Percentiles rank a stretch among this genome's conserved stretches.
Evolutionary conservation across 805 yeast species (phyloP).

Genomic region (Ogataea saltuana): DNA sequence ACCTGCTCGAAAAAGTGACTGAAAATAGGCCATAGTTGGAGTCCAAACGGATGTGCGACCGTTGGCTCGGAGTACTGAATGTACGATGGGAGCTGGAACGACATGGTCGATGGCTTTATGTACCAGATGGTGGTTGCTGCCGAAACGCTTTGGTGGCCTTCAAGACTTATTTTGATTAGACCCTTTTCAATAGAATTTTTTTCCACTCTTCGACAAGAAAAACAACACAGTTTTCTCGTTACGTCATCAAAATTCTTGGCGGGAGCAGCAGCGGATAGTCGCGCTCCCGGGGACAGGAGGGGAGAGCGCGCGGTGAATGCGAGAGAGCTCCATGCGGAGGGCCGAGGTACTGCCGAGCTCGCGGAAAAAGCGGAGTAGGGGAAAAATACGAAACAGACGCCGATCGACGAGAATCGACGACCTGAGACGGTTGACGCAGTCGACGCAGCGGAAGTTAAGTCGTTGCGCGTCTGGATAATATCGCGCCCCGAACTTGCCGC

Average conservation of each 20-base stretch:
- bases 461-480: neutral
- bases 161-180: neutral
- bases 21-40: constrained; percentile 71
- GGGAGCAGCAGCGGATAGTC: neutral
- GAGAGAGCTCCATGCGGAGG: too few species aligned
- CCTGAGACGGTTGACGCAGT: too few species aligned
- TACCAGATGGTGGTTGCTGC: neutral
- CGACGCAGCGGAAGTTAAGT: too few species aligned
- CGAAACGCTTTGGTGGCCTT: too few species aligned
- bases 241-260: neutral
- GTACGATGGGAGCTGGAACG: constrained; percentile 26
- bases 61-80: constrained; percentile 32
- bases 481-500: constrained; percentile 6
- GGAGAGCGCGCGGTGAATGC: too few species aligned
- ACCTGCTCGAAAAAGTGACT: constrained; percentile 44
- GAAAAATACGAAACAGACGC: too few species aligned
- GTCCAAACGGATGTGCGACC: constrained; percentile 47
- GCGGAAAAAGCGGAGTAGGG: too few species aligned
- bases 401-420: too few species aligned
- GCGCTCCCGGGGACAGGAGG: too few species aligned
- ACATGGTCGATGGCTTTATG: constrained; percentile 1
- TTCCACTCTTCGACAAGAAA: constrained; percentile 3
- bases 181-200: constrained; percentile 3
- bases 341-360: too few species aligned
- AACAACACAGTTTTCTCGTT: neutral